phyloP scores from a whole-genome alignment of 2,329 filamentous ascomycete species.

The Fusarium albidum region DNA sequence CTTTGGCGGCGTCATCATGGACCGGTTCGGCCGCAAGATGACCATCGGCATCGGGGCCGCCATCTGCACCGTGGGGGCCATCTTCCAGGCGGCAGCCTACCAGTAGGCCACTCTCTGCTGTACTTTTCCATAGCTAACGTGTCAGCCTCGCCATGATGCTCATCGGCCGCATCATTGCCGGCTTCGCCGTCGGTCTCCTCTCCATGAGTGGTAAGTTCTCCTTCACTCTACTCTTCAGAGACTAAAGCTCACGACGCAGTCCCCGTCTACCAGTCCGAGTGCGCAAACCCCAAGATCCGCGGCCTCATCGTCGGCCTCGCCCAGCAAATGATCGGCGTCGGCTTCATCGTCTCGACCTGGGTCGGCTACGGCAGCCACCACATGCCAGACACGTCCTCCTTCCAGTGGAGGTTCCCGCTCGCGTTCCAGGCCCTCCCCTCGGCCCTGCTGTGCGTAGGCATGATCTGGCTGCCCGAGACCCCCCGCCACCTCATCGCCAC shows the following conservation, averaged over 20 bases:
- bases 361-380: constrained; percentile 44
- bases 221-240: constrained; percentile 31
- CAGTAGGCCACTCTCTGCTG: no score
- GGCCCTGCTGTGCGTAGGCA: constrained; percentile 30
- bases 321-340: constrained; percentile 62
- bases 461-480: constrained; percentile 39
- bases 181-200: constrained; percentile 37
- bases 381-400: constrained; percentile 37
- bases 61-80: constrained; percentile 60
- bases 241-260: constrained; percentile 52
- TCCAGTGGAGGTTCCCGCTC: constrained; percentile 45
- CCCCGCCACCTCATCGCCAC: constrained; percentile 44
- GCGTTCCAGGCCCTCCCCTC: constrained; percentile 37
- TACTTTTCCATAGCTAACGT: no score
- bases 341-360: constrained; percentile 61
- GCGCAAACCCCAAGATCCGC: constrained; percentile 34
- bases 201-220: constrained; percentile 50
- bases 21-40: constrained; percentile 61
- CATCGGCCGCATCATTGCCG: constrained; percentile 36
- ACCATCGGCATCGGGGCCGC: constrained; percentile 62
- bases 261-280: constrained; percentile 39
- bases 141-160: constrained; percentile 42
- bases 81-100: constrained; percentile 60
- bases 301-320: constrained; percentile 60
- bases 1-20: constrained; percentile 54